These are phyloP conservation scores for Cyathus striatus DNA, from an alignment of 768 basidiomycete species.

Conservation along the genomic window DNA sequence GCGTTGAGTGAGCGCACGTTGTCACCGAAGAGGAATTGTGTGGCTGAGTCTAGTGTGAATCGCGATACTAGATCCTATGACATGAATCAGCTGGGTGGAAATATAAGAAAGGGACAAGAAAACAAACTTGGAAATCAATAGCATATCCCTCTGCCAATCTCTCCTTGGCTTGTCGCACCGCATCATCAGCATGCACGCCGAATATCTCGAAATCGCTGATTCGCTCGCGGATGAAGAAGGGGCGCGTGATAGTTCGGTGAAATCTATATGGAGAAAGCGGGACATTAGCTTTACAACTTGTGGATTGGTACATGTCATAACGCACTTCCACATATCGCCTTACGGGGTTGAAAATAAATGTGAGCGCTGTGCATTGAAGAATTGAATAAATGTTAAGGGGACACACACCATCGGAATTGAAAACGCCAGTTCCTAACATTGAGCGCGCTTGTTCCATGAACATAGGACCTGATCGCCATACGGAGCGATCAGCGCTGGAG, in stretches of 20 bases:
- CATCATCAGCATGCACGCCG: conserved; percentile 42
- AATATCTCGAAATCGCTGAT: conserved; percentile 54
- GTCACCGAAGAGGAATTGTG: conserved; percentile 52
- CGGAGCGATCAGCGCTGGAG: too few species aligned
- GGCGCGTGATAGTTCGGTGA: conserved; percentile 55
- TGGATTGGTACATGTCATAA: conserved; percentile 3
- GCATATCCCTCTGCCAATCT: conserved; percentile 42
- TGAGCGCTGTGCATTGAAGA: not conserved
- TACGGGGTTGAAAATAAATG: too few species aligned
- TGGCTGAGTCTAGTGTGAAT: conserved; percentile 57
- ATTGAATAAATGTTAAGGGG: not conserved
- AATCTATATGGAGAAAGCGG: conserved; percentile 27
- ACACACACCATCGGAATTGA: conserved; percentile 46
- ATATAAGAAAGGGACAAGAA: not conserved
- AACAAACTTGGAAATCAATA: conserved; percentile 50
- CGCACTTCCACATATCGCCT: conserved; percentile 58
- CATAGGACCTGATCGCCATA: too few species aligned
- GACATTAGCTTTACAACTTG: not conserved
- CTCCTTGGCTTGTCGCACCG: conserved; percentile 35
- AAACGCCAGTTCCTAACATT: conserved; percentile 54
- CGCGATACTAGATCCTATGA: conserved; percentile 44
- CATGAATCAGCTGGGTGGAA: not conserved
- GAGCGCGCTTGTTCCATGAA: too few species aligned
- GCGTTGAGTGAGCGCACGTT: conserved; percentile 41
- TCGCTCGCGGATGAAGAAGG: conserved; percentile 52